These are phyloP conservation scores for Paracamarosporium sp. DNA, from an alignment of 2,329 filamentous ascomycete genomes.

Conservation along the genomic window DNA sequence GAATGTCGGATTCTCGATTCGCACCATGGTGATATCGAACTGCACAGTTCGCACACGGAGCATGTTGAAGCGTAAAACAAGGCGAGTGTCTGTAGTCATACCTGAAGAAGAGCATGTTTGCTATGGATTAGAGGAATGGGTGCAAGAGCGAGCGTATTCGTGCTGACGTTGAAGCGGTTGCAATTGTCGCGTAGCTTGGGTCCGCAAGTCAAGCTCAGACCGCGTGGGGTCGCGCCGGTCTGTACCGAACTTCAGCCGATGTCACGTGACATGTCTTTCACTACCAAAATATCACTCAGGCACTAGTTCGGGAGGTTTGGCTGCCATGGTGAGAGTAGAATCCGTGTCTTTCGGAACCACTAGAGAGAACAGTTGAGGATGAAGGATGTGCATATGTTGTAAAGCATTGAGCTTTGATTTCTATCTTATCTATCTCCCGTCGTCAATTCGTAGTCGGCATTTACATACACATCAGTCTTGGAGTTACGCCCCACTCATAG, in stretches of 20 bases:
- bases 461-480: background rate
- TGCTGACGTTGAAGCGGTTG: conserved; percentile 5
- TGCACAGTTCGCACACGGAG: background rate
- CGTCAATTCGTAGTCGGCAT: background rate
- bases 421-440: conserved; percentile 1
- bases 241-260: conserved; percentile 26
- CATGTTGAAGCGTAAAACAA: background rate
- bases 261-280: conserved; percentile 15
- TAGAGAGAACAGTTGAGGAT: no score
- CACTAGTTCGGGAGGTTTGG: background rate
- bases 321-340: no score
- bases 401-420: background rate
- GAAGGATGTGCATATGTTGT: background rate
- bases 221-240: conserved; percentile 1
- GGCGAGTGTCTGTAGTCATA: conserved; percentile 24
- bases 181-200: conserved; percentile 12
- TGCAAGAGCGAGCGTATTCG: background rate
- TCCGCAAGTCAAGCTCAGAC: conserved; percentile 9
- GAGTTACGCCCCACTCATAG: conserved; percentile 20
- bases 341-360: no score
- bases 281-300: background rate
- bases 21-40: background rate
- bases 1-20: background rate
- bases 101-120: conserved; percentile 62
- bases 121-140: background rate